Evolutionary conservation across 495 filamentous ascomycete species (phyloP).

Genomic region (Xylaria palmicola): DNA sequence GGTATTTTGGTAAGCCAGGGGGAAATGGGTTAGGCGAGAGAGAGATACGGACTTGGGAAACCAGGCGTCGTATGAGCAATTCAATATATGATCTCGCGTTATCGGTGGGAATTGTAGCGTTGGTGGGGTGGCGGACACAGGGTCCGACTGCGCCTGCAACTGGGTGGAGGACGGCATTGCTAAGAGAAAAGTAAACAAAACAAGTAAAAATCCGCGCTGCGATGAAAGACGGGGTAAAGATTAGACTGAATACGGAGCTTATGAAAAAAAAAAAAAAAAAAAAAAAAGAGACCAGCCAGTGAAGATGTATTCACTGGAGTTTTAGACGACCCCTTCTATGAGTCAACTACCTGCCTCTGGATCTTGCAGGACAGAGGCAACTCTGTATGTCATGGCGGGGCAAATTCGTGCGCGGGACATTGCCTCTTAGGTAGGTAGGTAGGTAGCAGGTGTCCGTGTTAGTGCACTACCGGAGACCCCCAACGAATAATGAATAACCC

Average conservation of each 20-base stretch:
- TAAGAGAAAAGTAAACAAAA: neutral
- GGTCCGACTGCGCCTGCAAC: slow-evolving; percentile 17
- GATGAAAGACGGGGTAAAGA: neutral
- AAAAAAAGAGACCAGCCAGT: neutral
- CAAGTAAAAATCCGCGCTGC: neutral
- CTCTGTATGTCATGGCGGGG: slow-evolving; percentile 1
- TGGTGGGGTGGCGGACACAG: slow-evolving; percentile 19
- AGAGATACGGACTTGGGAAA: slow-evolving; percentile 62
- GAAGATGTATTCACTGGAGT: neutral
- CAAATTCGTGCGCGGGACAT: neutral
- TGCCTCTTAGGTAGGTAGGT: neutral
- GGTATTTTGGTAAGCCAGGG: slow-evolving; percentile 19
- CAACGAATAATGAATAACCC: no score
- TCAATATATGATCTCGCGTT: slow-evolving; percentile 78
- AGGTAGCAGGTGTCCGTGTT: no score
- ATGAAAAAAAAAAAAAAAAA: no score
- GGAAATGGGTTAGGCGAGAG: neutral
- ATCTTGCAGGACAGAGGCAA: neutral
- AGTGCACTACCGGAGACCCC: no score
- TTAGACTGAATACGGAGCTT: no score
- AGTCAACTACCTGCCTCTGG: no score
- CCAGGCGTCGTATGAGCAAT: slow-evolving; percentile 94
- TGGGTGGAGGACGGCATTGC: slow-evolving; percentile 28
- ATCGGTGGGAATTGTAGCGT: slow-evolving; percentile 71
- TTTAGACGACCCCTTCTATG: neutral